These are phyloP conservation scores for Scheffersomyces cryptocercus DNA, from an alignment of 1,139 yeast species.

Conservation along the genomic window DNA sequence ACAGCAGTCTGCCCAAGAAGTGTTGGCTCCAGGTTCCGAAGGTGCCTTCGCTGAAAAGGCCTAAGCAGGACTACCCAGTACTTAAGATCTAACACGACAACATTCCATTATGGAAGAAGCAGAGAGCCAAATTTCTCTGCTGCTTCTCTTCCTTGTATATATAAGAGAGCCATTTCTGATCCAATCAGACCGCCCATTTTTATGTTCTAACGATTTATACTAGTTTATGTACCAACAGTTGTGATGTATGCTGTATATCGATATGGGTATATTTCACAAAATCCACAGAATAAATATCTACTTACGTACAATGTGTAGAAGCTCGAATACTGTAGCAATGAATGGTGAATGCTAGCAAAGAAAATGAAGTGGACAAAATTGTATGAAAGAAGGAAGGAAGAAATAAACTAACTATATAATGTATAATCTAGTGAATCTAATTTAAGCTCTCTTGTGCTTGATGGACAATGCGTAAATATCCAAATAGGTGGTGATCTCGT, in stretches of 20 bases:
- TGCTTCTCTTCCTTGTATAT: constrained; percentile 7
- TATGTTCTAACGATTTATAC: constrained; percentile 1
- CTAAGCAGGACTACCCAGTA: constrained; percentile 8
- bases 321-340: too few species aligned
- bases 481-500: constrained; percentile 77
- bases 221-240: background rate
- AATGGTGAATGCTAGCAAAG: too few species aligned
- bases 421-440: background rate
- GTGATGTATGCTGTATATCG: too few species aligned
- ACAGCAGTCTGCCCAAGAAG: constrained; percentile 82
- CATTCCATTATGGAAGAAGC: background rate
- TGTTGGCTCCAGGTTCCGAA: constrained; percentile 75
- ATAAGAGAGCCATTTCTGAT: background rate
- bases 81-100: too few species aligned
- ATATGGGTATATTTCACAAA: background rate
- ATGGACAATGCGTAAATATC: constrained; percentile 86
- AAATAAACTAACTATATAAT: background rate
- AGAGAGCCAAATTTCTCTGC: background rate
- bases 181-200: background rate
- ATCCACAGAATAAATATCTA: background rate
- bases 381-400: background rate
- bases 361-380: too few species aligned
- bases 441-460: constrained; percentile 66
- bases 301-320: too few species aligned
- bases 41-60: constrained; percentile 47